Evolutionary conservation across 2,329 filamentous ascomycete species (phyloP), one percentile per base, ranked within the genome.

Genomic region (Aspergillus hiratsukae): DNA sequence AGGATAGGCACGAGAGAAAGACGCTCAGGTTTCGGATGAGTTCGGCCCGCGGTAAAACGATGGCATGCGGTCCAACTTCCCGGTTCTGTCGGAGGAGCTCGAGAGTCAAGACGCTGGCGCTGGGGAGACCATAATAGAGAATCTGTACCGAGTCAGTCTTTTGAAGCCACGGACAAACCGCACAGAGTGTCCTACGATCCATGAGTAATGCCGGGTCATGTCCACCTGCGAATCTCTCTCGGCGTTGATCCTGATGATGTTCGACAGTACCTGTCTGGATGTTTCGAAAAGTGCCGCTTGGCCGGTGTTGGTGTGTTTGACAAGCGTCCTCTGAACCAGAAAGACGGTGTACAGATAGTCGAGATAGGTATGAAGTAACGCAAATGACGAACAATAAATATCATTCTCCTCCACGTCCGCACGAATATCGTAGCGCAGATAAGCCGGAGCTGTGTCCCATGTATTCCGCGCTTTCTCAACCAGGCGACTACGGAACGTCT

Each of bases 271-370:
- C n/a, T 61, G 63, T 43, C 71, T 64, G 8, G 71, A 70, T 2
- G 70, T 68, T 25, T 70, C 65, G 49, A 68, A 71, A 7, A 73
- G 67, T 11, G 64, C 61, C 28, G 64, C 64, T n/a, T 70, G 67
- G 11, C 67, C 68, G 8, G 65, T 66, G 25, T 67, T 63, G 0
- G 67, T 69, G 35, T 68, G 64, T 52, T 72, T 74, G 19, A 69
- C 65, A 14, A 73, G 58, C 23, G 69, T 64, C 21, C 72, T 56
- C 51, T 72, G 68, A 1, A 74, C 61, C 6, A 74, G 54, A 53
- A 74, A 74, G 27, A 66, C 64, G 4, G 70, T 72, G 46, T 73
- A 71, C 2, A 72, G 60, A 51, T 70, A 72, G 37, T 73, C 70
- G 17, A 73, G 61, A 57, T 73, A 73, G 28, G 68, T 57, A 19